Evolutionary conservation across 164 flowering plant species (phyloP), one percentile per base, ranked within the genome.

Genomic region (Paratinospora sagittata): DNA sequence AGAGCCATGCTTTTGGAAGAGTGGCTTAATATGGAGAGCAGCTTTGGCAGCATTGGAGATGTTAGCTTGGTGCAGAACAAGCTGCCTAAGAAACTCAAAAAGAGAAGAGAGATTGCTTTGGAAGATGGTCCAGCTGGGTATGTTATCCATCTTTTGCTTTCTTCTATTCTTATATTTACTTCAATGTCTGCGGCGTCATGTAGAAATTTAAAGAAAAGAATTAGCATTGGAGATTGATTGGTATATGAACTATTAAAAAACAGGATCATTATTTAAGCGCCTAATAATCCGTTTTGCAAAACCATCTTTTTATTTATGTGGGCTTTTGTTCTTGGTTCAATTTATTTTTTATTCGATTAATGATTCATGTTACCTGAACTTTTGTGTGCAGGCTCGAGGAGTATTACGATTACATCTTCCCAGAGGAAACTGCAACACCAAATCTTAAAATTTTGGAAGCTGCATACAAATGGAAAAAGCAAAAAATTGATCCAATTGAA

Each of bases 1-100:
- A 83, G 97, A 52, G 93, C 93, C n/a, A 90, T 92, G 93, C 85
- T 92, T 19, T 76, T 94, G 74, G 98, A 92, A 30, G 95, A 89
- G 65, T 94, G 98, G 98, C 57, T 88, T 66, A 86, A 85, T 61
- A 61, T 85, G 83, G 97, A 94, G 81, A 84, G 73, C 43, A 81
- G 84, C 14, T 90, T 86, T 77, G 91, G 95, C 5, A 86, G 85
- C 70, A 75, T 85, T 21, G 97, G 98, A 33, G 89, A 94, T 77
- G 87, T 83, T 24, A 79, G 78, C 72, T 8, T 88, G 43, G 97
- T 90, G n/a, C 89, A 88, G 76, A 73, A 79, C 30, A 90, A 92
- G 84, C 67, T 94, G 78, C 98, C 98, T 1, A 89, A 88, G 88
- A 94, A 91, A 78, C 88, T 94, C 45, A 94, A 94, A 70, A 85